These are phyloP conservation scores for Anthracocystis setariae DNA, from an alignment of 1,284 basidiomycete species.

Conservation along the genomic window DNA sequence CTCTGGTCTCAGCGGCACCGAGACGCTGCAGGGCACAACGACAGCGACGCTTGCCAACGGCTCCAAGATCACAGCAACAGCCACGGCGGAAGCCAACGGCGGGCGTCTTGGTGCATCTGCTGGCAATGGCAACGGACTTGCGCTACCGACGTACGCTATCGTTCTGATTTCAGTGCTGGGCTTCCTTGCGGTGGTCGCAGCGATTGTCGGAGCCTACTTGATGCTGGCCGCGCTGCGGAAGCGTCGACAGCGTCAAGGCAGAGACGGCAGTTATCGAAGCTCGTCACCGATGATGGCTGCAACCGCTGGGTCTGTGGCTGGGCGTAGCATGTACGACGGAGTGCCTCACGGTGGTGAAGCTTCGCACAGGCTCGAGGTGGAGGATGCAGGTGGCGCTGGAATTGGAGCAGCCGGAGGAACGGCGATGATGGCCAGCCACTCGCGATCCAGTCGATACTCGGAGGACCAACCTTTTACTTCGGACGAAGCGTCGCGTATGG, in stretches of 20 bases:
- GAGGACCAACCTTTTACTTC: conserved; percentile 52
- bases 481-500: conserved; percentile 57
- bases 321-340: conserved; percentile 19
- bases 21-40: conserved; percentile 52
- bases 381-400: conserved; percentile 15
- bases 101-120: conserved; percentile 22
- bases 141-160: conserved; percentile 56
- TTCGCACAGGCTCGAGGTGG: conserved; percentile 43
- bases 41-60: conserved; percentile 58
- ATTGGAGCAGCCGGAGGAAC: conserved; percentile 22
- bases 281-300: conserved; percentile 54
- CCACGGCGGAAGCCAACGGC: conserved; percentile 59
- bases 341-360: conserved; percentile 31
- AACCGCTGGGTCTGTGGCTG: conserved; percentile 38
- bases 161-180: conserved; percentile 61
- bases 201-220: conserved; percentile 50
- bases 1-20: conserved; percentile 53
- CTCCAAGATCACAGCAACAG: conserved; percentile 52
- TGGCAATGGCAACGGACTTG: conserved; percentile 34
- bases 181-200: conserved; percentile 53
- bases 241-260: conserved; percentile 30
- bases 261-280: conserved; percentile 36
- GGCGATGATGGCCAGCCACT: conserved; percentile 27
- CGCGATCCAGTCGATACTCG: conserved; percentile 31
- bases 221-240: conserved; percentile 50